These are phyloP conservation scores for Ajuga chamaepitys DNA, from an alignment of 257 asterid species.

Conservation along the genomic window DNA sequence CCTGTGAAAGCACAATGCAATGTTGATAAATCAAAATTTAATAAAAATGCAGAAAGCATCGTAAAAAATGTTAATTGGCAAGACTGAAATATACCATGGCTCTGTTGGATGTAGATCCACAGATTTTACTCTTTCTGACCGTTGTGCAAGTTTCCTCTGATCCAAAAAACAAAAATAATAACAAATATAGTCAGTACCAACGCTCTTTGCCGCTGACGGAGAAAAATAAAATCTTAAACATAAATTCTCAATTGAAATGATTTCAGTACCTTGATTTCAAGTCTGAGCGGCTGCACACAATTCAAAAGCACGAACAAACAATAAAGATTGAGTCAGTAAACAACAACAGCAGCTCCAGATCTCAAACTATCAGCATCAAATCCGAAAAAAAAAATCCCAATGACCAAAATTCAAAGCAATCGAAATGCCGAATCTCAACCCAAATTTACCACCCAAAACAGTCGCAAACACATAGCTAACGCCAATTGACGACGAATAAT, in stretches of 20 bases:
- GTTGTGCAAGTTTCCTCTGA: slow-evolving; percentile 65
- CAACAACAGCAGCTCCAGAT: slow-evolving; percentile 22
- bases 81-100: slow-evolving; percentile 44
- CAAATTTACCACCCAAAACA: slow-evolving; percentile 9
- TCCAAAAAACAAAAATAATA: slow-evolving; percentile 14
- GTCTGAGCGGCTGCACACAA: slow-evolving; percentile 51
- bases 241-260: slow-evolving; percentile 1
- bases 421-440: slow-evolving; percentile 16
- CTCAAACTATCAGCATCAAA: slow-evolving; percentile 18
- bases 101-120: slow-evolving; percentile 79
- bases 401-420: slow-evolving; percentile 11
- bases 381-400: slow-evolving; percentile 20
- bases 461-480: neutral
- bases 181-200: neutral
- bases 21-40: neutral
- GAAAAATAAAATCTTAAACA: neutral
- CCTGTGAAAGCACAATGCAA: slow-evolving; percentile 40
- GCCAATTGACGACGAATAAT: slow-evolving; percentile 8
- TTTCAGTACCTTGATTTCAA: slow-evolving; percentile 47
- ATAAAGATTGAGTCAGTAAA: slow-evolving; percentile 20
- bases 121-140: slow-evolving; percentile 70
- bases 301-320: slow-evolving; percentile 5
- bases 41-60: neutral
- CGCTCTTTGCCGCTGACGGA: neutral
- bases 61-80: neutral